Conservation (phyloP, 2,329 filamentous ascomycete genomes). For the Hymenoscyphus infarciens region DNA sequence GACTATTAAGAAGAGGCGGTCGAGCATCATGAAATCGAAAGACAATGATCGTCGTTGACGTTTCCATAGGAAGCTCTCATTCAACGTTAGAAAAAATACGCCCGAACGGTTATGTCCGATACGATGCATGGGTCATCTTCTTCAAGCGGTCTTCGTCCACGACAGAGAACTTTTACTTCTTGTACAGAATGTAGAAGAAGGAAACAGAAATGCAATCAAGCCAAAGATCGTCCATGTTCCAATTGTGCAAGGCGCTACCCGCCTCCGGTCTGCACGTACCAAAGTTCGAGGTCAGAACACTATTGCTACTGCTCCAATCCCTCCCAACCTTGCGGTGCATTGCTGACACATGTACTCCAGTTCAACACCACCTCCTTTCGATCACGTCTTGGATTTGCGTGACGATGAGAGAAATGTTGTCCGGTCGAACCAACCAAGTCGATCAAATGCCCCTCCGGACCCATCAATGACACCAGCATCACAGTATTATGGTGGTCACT, state of each 20-base stretch:
- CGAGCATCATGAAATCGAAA: constrained; percentile 15
- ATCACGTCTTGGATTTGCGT: constrained; percentile 16
- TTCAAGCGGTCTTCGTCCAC: constrained; percentile 18
- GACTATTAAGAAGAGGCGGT: constrained; percentile 12
- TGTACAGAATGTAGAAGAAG: constrained; percentile 28
- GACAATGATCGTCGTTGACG: constrained; percentile 7
- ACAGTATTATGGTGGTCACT: constrained; percentile 12
- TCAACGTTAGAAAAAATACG: constrained; percentile 4
- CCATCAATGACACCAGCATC: constrained; percentile 17
- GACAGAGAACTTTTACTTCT: constrained; percentile 26
- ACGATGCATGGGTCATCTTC: constrained; percentile 23
- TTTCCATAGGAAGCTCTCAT: constrained; percentile 5
- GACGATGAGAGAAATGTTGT: constrained; percentile 4
- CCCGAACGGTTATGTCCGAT: constrained; percentile 15
- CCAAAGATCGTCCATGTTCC: constrained; percentile 27
- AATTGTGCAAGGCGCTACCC: constrained; percentile 27
- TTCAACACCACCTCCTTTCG: constrained; percentile 12
- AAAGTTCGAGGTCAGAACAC: constrained; percentile 21
- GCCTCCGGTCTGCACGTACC: constrained; percentile 24
- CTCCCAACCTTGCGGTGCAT: no score
- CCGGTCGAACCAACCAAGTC: constrained; percentile 10
- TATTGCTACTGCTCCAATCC: background rate
- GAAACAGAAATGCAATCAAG: constrained; percentile 30
- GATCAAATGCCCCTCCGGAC: constrained; percentile 5
- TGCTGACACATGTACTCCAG: constrained; percentile 18